Evolutionary conservation across 306 rosid species (phyloP).

Genomic region (Begonia peltatifolia): DNA sequence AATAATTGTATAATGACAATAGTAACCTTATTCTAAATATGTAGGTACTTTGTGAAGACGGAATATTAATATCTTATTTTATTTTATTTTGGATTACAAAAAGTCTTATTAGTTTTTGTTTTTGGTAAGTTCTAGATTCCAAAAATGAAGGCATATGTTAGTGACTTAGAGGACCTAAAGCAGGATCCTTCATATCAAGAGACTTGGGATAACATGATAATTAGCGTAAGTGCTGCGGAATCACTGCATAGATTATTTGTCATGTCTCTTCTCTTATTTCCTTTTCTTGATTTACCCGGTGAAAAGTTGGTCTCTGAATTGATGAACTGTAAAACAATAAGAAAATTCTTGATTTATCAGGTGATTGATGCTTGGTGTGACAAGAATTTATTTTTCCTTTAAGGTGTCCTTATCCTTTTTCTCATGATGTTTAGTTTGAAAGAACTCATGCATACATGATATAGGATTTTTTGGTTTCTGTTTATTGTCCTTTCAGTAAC

Average conservation of each 20-base stretch:
- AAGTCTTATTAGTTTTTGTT: constrained; percentile 41
- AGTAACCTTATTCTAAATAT: no score
- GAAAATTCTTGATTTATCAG: no score
- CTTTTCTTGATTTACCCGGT: neutral
- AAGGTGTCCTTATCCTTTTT: neutral
- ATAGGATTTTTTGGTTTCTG: no score
- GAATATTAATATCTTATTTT: no score
- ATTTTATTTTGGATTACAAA: constrained; percentile 2
- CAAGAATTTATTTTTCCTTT: neutral
- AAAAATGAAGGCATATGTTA: constrained; percentile 95
- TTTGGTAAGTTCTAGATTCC: constrained; percentile 98
- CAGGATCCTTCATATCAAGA: constrained; percentile 84
- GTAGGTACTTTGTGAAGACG: no score
- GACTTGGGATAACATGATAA: constrained; percentile 97
- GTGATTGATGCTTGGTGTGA: neutral
- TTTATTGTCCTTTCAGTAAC: no score
- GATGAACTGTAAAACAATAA: no score
- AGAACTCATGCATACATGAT: no score
- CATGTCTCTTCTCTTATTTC: neutral
- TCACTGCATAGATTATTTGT: constrained; percentile 3
- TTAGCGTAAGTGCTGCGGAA: constrained; percentile 49
- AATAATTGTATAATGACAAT: no score
- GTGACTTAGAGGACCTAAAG: constrained; percentile 91
- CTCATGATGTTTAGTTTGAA: neutral
- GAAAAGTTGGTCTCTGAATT: neutral